These are phyloP conservation scores for Geranomyces michiganensis DNA, from an alignment of 192 early-diverging fungal species.

Conservation along the genomic window DNA sequence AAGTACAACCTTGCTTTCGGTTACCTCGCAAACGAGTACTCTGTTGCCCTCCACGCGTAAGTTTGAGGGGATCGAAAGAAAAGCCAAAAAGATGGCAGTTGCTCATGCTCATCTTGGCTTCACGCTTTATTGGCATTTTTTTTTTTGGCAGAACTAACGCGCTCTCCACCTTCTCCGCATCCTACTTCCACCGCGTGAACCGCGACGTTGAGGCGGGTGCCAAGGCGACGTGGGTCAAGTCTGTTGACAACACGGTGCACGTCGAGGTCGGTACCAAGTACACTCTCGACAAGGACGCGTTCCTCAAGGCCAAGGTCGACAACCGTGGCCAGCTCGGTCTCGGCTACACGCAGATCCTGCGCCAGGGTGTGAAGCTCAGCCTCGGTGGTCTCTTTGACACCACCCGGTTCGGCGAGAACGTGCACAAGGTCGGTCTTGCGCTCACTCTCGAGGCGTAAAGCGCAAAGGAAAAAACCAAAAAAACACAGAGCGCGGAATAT, in stretches of 20 bases:
- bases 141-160: slow-evolving; percentile 69
- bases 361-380: slow-evolving; percentile 92
- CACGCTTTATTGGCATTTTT: neutral
- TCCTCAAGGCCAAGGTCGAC: slow-evolving; percentile 77
- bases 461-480: too few species aligned
- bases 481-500: too few species aligned
- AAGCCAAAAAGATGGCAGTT: neutral
- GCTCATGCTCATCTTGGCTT: neutral
- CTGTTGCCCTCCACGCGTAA: slow-evolving; percentile 83
- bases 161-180: slow-evolving; percentile 83
- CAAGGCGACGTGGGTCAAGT: slow-evolving; percentile 87
- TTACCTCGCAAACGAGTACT: slow-evolving; percentile 86
- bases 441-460: slow-evolving; percentile 88
- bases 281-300: slow-evolving; percentile 83
- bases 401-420: slow-evolving; percentile 88
- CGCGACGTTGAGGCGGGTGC: slow-evolving; percentile 92
- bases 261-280: slow-evolving; percentile 96
- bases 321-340: slow-evolving; percentile 84
- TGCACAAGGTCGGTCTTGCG: slow-evolving; percentile 91
- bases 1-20: slow-evolving; percentile 90
- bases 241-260: slow-evolving; percentile 67
- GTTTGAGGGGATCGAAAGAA: slow-evolving; percentile 3
- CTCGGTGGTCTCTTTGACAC: slow-evolving; percentile 94
- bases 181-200: slow-evolving; percentile 97
- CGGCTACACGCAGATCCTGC: slow-evolving; percentile 90